Evolutionary conservation across 2,329 filamentous ascomycete genomes (phyloP).

Genomic region (Pestalotiopsis fici): DNA sequence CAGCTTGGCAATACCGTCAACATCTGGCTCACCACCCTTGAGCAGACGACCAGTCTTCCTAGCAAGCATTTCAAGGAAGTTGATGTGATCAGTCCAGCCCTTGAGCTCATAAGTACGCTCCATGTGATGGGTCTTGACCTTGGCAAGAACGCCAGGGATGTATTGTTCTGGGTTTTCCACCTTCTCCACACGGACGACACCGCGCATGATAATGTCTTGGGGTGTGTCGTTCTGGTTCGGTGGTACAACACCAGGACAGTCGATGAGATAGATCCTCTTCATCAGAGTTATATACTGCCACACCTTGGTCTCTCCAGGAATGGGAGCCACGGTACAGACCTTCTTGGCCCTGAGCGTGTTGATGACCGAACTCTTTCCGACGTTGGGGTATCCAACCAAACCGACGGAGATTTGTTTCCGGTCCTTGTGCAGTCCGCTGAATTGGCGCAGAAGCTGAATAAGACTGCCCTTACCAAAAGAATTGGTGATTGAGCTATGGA

Average conservation of each 20-base stretch:
- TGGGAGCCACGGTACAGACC: conserved; percentile 89
- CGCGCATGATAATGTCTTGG: conserved; percentile 84
- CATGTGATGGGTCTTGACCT: conserved; percentile 84
- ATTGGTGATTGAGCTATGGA: conserved; percentile 93
- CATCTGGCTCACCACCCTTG: conserved; percentile 90
- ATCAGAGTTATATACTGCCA: conserved; percentile 80
- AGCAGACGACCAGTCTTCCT: conserved; percentile 84
- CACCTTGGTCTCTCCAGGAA: conserved; percentile 95
- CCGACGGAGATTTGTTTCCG: conserved; percentile 95
- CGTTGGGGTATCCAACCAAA: conserved; percentile 85
- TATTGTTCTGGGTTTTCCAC: conserved; percentile 97
- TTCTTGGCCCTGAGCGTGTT: conserved; percentile 95
- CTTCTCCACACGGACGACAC: conserved; percentile 92
- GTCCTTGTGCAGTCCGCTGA: conserved; percentile 84
- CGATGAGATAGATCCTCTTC: conserved; percentile 91
- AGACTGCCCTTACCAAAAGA: conserved; percentile 95
- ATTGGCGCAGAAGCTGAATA: conserved; percentile 90
- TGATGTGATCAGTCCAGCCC: conserved; percentile 73
- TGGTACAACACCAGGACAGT: conserved; percentile 94
- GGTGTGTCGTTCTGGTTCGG: conserved; percentile 82
- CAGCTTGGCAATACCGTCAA: conserved; percentile 96
- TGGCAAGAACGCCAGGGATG: conserved; percentile 77
- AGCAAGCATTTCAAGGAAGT: conserved; percentile 85
- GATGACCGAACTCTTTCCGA: conserved; percentile 95
- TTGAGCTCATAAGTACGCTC: conserved; percentile 91